Evolutionary conservation across 805 yeast species (phyloP), one percentile per base, ranked within the genome.

Genomic region (Torulaspora maleeae): DNA sequence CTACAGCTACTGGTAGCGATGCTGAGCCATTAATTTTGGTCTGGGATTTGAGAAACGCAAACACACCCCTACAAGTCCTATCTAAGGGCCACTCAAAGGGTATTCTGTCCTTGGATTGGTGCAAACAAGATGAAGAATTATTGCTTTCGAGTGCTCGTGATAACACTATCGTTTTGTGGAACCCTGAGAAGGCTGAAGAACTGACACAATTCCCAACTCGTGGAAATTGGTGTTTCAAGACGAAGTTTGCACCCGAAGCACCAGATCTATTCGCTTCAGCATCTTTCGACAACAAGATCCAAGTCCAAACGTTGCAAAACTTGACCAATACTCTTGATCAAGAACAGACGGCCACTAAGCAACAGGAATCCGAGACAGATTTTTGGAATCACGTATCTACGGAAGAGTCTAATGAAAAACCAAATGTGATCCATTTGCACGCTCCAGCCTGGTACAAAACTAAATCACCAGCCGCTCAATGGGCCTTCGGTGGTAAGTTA

Each of bases 31-130:
- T 85, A 27, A 80, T 93, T 44, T 69, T 88, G 52, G 74, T 91
- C 12, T 93, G 99, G 99, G 97, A 93, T 70, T 75, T 93, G 61
- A 80, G 97, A 67, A 91, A 93, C 63, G 81, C 96, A 24, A 83
- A 85, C 59, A 87, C 84, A n/a, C 99, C 99, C 7, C 89, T 87
- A 61, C 70, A 69, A 47, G 71, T 84, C 28, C 66, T 90, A 58
- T 41, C 58, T 9, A 49, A 63, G 24, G 96, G 97, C 45, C 98
- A 91, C 64, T 76, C 79, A 39, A 84, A 85, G 67, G 99, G 98
- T 30, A 82, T 93, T 15, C 67, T 91, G 43, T 86, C 96, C 7
- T 69, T 93, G 45, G 97, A 93, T 63, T 93, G 99, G 99, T 88
- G 96, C 67, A 66, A 72, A 37, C 83, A 80, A 55, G 99, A 93